Evolutionary conservation across 495 filamentous ascomycete species (phyloP).

Genomic region (Aspergillus diversus): DNA sequence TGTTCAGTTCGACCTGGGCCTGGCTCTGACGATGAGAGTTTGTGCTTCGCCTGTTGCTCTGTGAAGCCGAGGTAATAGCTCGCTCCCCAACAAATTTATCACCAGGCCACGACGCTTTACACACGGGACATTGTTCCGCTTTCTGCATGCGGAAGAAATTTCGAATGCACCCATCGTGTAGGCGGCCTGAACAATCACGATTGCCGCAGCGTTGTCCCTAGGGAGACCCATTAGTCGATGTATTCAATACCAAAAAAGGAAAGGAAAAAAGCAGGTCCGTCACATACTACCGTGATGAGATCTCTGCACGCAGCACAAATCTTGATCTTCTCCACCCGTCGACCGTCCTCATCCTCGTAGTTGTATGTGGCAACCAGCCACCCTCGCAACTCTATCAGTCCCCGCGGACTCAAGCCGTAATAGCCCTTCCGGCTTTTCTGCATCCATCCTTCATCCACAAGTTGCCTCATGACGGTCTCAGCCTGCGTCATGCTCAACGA

Average conservation of each 20-base stretch:
- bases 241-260: no score
- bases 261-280: not conserved
- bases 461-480: conserved; percentile 65
- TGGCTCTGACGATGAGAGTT: conserved; percentile 23
- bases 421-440: conserved; percentile 70
- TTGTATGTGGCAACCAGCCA: conserved; percentile 90
- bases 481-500: conserved; percentile 77
- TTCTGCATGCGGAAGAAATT: conserved; percentile 71
- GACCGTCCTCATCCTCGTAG: conserved; percentile 57
- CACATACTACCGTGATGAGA: conserved; percentile 75
- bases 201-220: conserved; percentile 80
- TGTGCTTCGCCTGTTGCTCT: conserved; percentile 36
- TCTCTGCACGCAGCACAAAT: conserved; percentile 88
- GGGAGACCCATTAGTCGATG: conserved; percentile 13
- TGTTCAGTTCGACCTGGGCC: conserved; percentile 13
- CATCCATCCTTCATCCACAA: conserved; percentile 85
- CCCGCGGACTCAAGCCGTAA: conserved; percentile 74
- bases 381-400: conserved; percentile 78
- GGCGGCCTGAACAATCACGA: conserved; percentile 64
- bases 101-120: conserved; percentile 72
- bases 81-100: conserved; percentile 80
- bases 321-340: conserved; percentile 67
- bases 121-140: conserved; percentile 71
- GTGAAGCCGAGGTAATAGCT: conserved; percentile 52
- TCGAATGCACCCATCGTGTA: conserved; percentile 78